Evolutionary conservation across 305 asterid species (phyloP), one percentile per base, ranked within the genome.

Genomic region (Lippia alba): DNA sequence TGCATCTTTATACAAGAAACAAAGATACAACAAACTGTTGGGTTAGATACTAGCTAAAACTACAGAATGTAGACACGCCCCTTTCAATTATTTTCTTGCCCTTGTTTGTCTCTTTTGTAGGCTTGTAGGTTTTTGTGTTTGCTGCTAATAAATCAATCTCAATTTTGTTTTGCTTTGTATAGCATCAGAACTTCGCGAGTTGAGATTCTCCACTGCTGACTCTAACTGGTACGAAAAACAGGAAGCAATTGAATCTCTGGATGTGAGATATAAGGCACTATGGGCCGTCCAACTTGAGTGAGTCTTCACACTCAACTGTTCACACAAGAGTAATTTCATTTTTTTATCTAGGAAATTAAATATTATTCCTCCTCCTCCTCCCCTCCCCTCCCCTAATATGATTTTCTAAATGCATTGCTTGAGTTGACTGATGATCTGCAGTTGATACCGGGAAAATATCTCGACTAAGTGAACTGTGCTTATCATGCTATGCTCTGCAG

Each of bases 201-300:
- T 94, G 83, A 73, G 70, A 70, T 90, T 92, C 75, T 72, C 85
- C 18, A 78, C 81, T 80, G 77, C 56, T 67, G 98, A 87, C 76
- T 66, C 82, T 54, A 53, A 74, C 80, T 92, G 96, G 95, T 76
- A 80, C 69, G 78, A 81, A 71, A 94, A 90, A 77, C 78, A 65
- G 66, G 94, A 88, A 79, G 97, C 89, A 59, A 88, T 94, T 80
- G 82, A 73, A 80, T 90, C 94, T 66, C 79, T 90, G 83, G 80
- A 92, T 81, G 70, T 51, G 80, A 84, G 82, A 86, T 94, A 94
- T 75, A 83, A 84, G 81, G 91, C 95, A 71, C 56, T 86, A 20
- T 92, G 97, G 97, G 64, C 49, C 64, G 75, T 73, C 64, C 73
- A 51, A 39, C 84, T 78, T 67, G 91, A 87, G 99, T 94, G 81